Base-by-base conservation (phyloP, 2,329 filamentous ascomycete genomes). In the Claviceps monticola region DNA sequence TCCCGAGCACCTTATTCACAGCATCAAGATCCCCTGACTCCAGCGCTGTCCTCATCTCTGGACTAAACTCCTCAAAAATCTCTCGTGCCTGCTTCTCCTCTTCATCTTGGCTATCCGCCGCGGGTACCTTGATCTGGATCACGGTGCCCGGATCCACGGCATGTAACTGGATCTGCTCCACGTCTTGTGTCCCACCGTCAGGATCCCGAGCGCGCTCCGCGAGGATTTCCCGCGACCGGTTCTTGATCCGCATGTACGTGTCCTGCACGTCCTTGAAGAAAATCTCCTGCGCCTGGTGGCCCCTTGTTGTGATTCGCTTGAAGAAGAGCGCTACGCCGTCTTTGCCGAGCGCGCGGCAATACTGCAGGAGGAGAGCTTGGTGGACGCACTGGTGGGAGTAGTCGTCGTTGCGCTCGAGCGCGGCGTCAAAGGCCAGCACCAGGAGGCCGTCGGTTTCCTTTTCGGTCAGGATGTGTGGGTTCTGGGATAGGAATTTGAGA, bases 101-200 rank as follows among this genome's bases (percentile, higher is more conserved):
- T 1, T 79, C 76, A 50, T 90, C 82, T 23, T 81, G 75, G 59
- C 82, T 85, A 23, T 80, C 74, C 41, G 75, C 74, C 0, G 84
- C 74, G 13, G 93, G 91, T 41, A 95, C 84, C 51, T 71, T 79
- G 67, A 97, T 96, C 64, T 87, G 86, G 66, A 98, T 96, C 55
- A 86, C 84, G 3, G 91, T 96, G 47, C 85, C 86, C 0, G 91
- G 91, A 66, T 96, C 89, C 11, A 98, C 90, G 14, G 93, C 91
- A 65, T 98, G 93, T 46, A 98, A 77, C 69, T 98, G 94, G 59
- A 98, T 98, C 68, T 96, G 91, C 71, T 98, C 93, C 9, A 95
- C 85, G 86, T 42, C 42, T 26, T 54, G 68, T 42, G 66, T 71
- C 13, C 36, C 51, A 7, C 50, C 46, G 8, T 50, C 53, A 3